phyloP scores from a whole-genome alignment of 1,284 basidiomycete species.

The Heterobasidion irregulare region DNA sequence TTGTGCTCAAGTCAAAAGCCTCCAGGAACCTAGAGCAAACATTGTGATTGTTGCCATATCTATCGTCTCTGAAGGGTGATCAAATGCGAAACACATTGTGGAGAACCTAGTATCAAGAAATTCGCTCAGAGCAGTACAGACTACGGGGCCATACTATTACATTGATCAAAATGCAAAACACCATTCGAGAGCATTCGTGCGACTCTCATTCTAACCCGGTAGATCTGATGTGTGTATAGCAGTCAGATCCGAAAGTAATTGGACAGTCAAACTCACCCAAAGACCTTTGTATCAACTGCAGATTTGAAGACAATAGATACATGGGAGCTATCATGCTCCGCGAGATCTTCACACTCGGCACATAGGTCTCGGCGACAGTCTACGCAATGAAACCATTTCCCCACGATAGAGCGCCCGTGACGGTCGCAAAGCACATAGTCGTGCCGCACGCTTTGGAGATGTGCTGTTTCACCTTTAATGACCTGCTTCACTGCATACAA shows the following conservation, averaged over 20 bases:
- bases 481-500: background rate
- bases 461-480: background rate
- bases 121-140: too few relatives aligned
- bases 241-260: background rate
- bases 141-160: too few relatives aligned
- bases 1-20: too few relatives aligned
- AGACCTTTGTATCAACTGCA: background rate
- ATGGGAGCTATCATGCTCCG: background rate
- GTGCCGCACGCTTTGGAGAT: background rate
- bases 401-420: constrained; percentile 60
- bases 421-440: constrained; percentile 58
- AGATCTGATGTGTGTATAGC: too few relatives aligned
- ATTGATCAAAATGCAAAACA: too few relatives aligned
- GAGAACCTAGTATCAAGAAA: too few relatives aligned
- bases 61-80: too few relatives aligned
- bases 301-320: background rate
- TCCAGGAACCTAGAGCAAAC: too few relatives aligned
- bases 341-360: background rate
- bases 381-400: background rate
- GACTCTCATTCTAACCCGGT: too few relatives aligned
- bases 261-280: background rate
- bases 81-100: too few relatives aligned
- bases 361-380: background rate
- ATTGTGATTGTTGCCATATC: too few relatives aligned
- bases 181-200: too few relatives aligned